phyloP scores from a whole-genome alignment of 1,284 basidiomycete genomes.

The Cryptococcus sp. region DNA sequence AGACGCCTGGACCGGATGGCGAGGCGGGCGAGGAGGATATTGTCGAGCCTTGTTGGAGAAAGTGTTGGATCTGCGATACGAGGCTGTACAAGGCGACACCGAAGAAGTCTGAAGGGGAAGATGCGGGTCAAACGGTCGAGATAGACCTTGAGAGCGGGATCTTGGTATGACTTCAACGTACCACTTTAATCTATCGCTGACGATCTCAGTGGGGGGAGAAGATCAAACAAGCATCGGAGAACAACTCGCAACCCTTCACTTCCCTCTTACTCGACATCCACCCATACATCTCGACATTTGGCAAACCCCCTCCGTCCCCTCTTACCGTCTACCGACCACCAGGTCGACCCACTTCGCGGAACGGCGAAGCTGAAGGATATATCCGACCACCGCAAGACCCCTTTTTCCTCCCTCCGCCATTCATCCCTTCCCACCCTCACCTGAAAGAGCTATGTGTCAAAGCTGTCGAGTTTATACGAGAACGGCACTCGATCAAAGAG shows the following conservation, averaged over 20 bases:
- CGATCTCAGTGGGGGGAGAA: constrained; percentile 25
- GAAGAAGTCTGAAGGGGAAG: no score
- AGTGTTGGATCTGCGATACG: constrained; percentile 34
- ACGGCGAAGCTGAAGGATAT: background rate
- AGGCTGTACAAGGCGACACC: constrained; percentile 22
- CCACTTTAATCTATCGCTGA: background rate
- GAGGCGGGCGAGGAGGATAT: background rate
- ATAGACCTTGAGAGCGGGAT: constrained; percentile 27
- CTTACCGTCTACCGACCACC: constrained; percentile 11
- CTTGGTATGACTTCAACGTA: constrained; percentile 22
- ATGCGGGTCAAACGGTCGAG: constrained; percentile 19
- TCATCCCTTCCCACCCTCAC: constrained; percentile 48
- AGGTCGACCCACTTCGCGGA: background rate
- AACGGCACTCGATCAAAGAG: constrained; percentile 27
- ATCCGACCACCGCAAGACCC: constrained; percentile 40
- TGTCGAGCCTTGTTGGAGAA: constrained; percentile 24
- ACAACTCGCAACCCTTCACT: background rate
- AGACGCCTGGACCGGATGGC: background rate
- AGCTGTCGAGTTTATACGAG: constrained; percentile 30
- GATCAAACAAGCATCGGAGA: constrained; percentile 10
- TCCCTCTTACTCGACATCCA: background rate
- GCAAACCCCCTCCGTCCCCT: constrained; percentile 19
- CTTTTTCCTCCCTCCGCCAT: constrained; percentile 47
- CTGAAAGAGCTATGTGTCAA: constrained; percentile 38
- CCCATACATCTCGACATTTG: constrained; percentile 20